phyloP scores from a whole-genome alignment of 2,329 filamentous ascomycete species.

The Periglandula ipomoeae region DNA sequence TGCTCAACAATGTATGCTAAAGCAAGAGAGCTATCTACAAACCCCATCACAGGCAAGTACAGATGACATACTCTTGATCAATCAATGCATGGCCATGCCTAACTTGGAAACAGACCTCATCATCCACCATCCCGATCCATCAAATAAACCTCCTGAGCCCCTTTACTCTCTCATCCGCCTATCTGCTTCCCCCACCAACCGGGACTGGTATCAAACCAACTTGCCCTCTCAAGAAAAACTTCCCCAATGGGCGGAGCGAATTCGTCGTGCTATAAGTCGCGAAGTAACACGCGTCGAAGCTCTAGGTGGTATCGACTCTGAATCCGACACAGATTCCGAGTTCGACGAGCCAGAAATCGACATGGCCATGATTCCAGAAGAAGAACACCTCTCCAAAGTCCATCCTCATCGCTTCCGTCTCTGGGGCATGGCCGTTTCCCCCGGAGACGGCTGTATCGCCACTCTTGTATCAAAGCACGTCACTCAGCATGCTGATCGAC shows the following conservation, averaged over 20 bases:
- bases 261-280: slow-evolving; percentile 34
- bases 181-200: slow-evolving; percentile 41
- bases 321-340: slow-evolving; percentile 13
- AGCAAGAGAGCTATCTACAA: slow-evolving; percentile 23
- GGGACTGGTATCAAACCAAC: slow-evolving; percentile 46
- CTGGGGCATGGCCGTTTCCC: slow-evolving; percentile 43
- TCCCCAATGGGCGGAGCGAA: slow-evolving; percentile 38
- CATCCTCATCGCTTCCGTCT: slow-evolving; percentile 41
- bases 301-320: slow-evolving; percentile 24
- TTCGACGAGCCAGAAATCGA: slow-evolving; percentile 11
- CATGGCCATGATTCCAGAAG: slow-evolving; percentile 13
- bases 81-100: not conserved
- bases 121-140: slow-evolving; percentile 25
- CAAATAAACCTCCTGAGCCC: slow-evolving; percentile 23
- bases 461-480: slow-evolving; percentile 40
- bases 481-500: slow-evolving; percentile 38
- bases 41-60: slow-evolving; percentile 15
- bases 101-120: slow-evolving; percentile 31
- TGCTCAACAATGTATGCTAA: slow-evolving; percentile 39
- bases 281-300: slow-evolving; percentile 36
- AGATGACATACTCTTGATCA: not conserved
- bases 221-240: slow-evolving; percentile 19
- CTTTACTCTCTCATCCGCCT: slow-evolving; percentile 43
- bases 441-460: slow-evolving; percentile 41
- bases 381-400: slow-evolving; percentile 30